Evolutionary conservation across 768 basidiomycete species (phyloP).

Genomic region (Favolaschia claudopus): DNA sequence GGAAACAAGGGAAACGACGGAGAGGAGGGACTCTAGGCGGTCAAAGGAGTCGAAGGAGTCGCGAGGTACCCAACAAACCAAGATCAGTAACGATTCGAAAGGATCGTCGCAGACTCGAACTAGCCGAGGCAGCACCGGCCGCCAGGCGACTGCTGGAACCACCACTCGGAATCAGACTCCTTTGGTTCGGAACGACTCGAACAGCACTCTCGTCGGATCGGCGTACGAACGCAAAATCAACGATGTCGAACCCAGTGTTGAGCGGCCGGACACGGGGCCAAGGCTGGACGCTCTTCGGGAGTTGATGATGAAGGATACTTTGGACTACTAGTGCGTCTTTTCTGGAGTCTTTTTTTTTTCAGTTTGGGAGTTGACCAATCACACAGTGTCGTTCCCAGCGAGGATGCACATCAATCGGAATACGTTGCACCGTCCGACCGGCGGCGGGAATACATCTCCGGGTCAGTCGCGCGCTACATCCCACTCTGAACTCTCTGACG

Average conservation of each 20-base stretch:
- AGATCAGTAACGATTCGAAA: slow-evolving; percentile 42
- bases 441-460: slow-evolving; percentile 79
- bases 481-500: slow-evolving; percentile 36
- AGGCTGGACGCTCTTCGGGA: slow-evolving; percentile 68
- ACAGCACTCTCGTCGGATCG: slow-evolving; percentile 78
- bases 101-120: slow-evolving; percentile 31
- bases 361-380: too few species aligned
- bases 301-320: slow-evolving; percentile 68
- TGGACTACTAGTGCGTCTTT: slow-evolving; percentile 76
- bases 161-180: slow-evolving; percentile 42
- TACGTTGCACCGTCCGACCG: slow-evolving; percentile 81
- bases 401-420: slow-evolving; percentile 87
- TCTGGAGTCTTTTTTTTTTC: slow-evolving; percentile 5
- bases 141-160: slow-evolving; percentile 34
- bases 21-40: slow-evolving; percentile 6
- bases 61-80: neutral
- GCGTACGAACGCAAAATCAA: slow-evolving; percentile 74
- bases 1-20: slow-evolving; percentile 20
- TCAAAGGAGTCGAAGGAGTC: slow-evolving; percentile 32
- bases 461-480: slow-evolving; percentile 45
- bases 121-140: slow-evolving; percentile 29
- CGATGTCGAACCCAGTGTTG: slow-evolving; percentile 62
- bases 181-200: slow-evolving; percentile 65
- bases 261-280: slow-evolving; percentile 63
- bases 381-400: slow-evolving; percentile 78